A percentile compares a stretch with the other conserved stretches of the same genome.
Evolutionary conservation across 108 stramenopile genomes (phyloP).

Genomic region (Cyclotella distinguenda): DNA sequence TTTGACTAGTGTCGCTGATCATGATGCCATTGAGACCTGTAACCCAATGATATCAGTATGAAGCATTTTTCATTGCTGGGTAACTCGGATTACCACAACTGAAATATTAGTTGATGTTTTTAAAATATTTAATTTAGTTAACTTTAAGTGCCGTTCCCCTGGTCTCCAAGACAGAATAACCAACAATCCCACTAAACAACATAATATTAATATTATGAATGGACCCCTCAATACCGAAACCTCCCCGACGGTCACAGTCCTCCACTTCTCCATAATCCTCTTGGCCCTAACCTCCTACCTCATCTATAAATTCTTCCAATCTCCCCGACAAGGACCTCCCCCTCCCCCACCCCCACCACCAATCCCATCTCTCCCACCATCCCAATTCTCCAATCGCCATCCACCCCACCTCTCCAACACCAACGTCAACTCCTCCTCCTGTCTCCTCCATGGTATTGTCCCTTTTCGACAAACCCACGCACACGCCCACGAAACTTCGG

Average conservation of each 20-base stretch:
- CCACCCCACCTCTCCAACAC: slow-evolving; percentile 25
- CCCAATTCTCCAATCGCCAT: not conserved
- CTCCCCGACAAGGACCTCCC: not conserved
- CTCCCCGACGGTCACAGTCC: not conserved
- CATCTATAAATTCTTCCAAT: slow-evolving; percentile 18
- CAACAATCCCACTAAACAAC: too few species aligned
- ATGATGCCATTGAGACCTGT: too few species aligned
- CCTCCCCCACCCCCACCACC: slow-evolving; percentile 1
- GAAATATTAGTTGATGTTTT: too few species aligned
- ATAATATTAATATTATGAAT: not conserved
- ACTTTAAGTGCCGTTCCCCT: too few species aligned
- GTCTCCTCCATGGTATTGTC: slow-evolving; percentile 19
- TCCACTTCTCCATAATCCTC: slow-evolving; percentile 7
- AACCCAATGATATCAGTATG: too few species aligned
- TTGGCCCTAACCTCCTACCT: slow-evolving; percentile 27
- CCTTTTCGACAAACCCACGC: slow-evolving; percentile 31
- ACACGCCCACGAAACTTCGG: slow-evolving; percentile 8
- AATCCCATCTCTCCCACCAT: not conserved
- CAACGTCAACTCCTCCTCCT: not conserved
- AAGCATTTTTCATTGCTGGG: too few species aligned
- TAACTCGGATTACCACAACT: too few species aligned
- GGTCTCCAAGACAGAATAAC: too few species aligned
- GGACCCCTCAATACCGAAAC: not conserved
- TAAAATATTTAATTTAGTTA: too few species aligned
- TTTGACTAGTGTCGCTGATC: too few species aligned